Conservation (phyloP, 202 grass and related monocot species). For the Brachypodium distachyon region DNA sequence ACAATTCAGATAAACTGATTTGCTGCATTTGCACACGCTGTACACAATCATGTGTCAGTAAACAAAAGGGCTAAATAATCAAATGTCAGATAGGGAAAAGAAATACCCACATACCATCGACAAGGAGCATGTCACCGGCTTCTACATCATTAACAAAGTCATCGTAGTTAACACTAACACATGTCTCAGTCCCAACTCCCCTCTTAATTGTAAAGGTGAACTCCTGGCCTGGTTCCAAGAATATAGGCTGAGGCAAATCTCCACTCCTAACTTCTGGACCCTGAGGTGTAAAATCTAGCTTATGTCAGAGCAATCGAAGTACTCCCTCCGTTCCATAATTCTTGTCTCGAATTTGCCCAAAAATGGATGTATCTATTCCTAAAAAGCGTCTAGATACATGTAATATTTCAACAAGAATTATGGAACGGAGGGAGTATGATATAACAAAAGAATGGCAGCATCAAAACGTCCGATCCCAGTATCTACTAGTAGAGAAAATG, state of each 20-base stretch:
- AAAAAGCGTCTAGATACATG: no score
- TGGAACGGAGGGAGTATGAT: no score
- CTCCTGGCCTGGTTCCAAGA: conserved; percentile 54
- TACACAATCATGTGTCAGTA: neutral
- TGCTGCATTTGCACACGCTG: neutral
- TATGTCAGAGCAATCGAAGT: conserved; percentile 7
- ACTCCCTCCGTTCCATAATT: no score
- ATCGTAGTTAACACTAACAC: conserved; percentile 98
- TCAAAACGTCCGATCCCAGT: neutral
- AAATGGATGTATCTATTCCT: no score
- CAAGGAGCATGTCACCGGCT: conserved; percentile 98
- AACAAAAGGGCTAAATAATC: neutral
- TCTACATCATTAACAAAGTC: conserved; percentile 98
- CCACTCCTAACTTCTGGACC: conserved; percentile 97
- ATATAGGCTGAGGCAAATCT: conserved; percentile 85
- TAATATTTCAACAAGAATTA: no score
- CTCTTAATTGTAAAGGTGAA: conserved; percentile 95
- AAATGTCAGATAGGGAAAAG: neutral
- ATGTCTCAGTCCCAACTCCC: conserved; percentile 89
- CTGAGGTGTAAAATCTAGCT: conserved; percentile 40
- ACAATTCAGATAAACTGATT: neutral
- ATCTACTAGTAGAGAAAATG: conserved; percentile 4
- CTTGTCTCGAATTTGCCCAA: no score
- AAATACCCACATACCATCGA: conserved; percentile 63
- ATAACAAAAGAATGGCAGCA: neutral